Evolutionary conservation across 2,329 filamentous ascomycete genomes (phyloP), one percentile per base, ranked within the genome.

Genomic region (Colletotrichum sp.): DNA sequence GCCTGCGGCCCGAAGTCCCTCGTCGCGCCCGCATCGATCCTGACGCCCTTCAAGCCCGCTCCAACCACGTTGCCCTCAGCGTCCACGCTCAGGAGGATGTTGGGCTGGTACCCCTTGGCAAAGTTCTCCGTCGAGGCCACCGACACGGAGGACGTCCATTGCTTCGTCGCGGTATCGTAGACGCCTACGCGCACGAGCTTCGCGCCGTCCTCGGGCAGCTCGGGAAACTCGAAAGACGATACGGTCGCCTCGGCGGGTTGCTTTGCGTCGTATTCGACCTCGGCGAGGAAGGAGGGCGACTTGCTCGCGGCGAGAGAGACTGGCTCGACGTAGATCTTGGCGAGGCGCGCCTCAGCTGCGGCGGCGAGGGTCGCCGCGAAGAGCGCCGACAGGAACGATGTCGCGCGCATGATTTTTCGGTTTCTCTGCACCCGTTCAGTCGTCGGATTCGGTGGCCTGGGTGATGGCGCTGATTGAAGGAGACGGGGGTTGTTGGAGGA

Each of bases 1-100:
- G 89, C 90, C 85, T 91, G 88, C 60, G 92, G 91, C 0, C 91
- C 91, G 84, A 93, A 93, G 81, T 93, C 91, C 78, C 92, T 87
- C 79, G 92, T 93, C 79, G 90, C 87, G 3, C 92, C 92, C 13
- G 92, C 92, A 81, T 93, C 92, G 72, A 93, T 90, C 79, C 82
- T 82, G 24, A 91, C 88, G n/a, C 91, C 91, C 81, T 89, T 89
- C 63, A 89, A 82, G 39, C 87, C 86, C 16, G 88, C 90, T 30
- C 91, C 89, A 65, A 92, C 80, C 3, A 91, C 84, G 9, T 84
- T 82, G 9, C 87, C 88, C 30, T 52, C 70, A 26, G 81, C 81
- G 78, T 89, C 88, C 49, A 93, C 84, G 4, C 87, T 88, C 15
- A 93, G 81, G 30, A 91, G 80, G 67, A 94, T 83, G 69, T 89